Conservation (phyloP, 164 flowering plant genomes). For the Piper longum region DNA sequence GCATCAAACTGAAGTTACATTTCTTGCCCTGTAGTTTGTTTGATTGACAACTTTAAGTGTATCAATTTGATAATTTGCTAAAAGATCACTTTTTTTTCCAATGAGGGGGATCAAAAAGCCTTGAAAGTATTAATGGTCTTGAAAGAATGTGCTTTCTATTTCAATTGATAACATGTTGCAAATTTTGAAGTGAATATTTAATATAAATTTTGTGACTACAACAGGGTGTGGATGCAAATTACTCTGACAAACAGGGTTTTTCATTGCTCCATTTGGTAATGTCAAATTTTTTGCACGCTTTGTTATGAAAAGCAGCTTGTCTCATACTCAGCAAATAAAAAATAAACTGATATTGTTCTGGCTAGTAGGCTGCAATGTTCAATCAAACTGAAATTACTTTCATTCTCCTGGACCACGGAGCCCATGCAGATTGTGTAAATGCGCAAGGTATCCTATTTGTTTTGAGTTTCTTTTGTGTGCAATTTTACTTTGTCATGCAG, state of each 20-base stretch:
- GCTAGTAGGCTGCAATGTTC: conserved; percentile 71
- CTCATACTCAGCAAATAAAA: conserved; percentile 2
- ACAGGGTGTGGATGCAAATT: conserved; percentile 96
- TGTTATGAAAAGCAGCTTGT: neutral
- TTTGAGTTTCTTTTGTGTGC: neutral
- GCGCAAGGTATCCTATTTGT: conserved; percentile 51
- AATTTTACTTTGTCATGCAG: no score
- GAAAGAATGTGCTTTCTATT: no score
- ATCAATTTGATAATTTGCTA: no score
- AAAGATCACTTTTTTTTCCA: no score
- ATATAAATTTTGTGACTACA: conserved; percentile 4
- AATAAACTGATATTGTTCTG: conserved; percentile 1
- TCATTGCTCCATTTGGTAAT: conserved; percentile 85
- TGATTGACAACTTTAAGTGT: no score
- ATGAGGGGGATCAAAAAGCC: no score
- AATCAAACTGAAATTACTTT: conserved; percentile 83
- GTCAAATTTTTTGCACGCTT: conserved; percentile 2
- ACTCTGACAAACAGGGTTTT: conserved; percentile 81
- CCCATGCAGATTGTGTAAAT: conserved; percentile 57
- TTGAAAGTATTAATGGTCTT: no score
- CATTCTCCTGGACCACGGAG: conserved; percentile 77
- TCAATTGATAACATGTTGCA: neutral
- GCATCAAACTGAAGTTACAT: no score
- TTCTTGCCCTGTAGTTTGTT: no score
- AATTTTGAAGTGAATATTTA: neutral